Evolutionary conservation across 2,329 filamentous ascomycete species (phyloP), one percentile per base, ranked within the genome.

Genomic region (Cladosporium sp.): DNA sequence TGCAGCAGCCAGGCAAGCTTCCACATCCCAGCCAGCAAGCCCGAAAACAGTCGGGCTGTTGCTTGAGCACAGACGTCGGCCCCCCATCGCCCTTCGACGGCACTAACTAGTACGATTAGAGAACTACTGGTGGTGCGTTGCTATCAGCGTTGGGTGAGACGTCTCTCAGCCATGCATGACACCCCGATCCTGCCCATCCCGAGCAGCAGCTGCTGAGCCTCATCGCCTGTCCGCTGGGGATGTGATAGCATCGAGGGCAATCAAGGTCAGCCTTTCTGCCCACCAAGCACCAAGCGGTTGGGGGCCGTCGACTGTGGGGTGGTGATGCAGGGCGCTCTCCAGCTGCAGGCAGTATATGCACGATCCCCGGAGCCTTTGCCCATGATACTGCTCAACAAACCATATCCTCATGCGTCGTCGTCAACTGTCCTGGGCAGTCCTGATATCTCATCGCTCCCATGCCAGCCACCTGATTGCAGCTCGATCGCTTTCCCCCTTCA

Each of bases 111-210:
- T 28, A 28, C 14, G n/a, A n/a, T n/a, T n/a, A n/a, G n/a, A n/a
- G n/a, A n/a, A n/a, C 26, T 11, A 32, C 26, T 30, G 51, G 18
- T 13, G n/a, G n/a, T n/a, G 26, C 26, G 28, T 32, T 54, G 51
- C 51, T 54, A 54, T 54, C 51, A 54, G 51, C 30, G 51, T 54
- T 54, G 51, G 51, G 51, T 54, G 51, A 54, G 51, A 54, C 51
- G 51, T 54, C 51, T 54, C 51, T 54, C 51, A 54, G 51, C 51
- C 51, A 54, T 54, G 51, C 51, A 54, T 54, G 51, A 54, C 51
- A 32, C 51, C 18, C 51, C 51, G 51, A 54, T 54, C 51, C 51
- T 54, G 51, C 51, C 51, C 51, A 54, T 32, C 51, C 51, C 51
- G 51, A 18, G 51, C 51, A 23, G 14, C 51, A 28, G n/a, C 39